Evolutionary conservation across 108 stramenopile species (phyloP).

Genomic region (Pseudonitzschia multistriata): DNA sequence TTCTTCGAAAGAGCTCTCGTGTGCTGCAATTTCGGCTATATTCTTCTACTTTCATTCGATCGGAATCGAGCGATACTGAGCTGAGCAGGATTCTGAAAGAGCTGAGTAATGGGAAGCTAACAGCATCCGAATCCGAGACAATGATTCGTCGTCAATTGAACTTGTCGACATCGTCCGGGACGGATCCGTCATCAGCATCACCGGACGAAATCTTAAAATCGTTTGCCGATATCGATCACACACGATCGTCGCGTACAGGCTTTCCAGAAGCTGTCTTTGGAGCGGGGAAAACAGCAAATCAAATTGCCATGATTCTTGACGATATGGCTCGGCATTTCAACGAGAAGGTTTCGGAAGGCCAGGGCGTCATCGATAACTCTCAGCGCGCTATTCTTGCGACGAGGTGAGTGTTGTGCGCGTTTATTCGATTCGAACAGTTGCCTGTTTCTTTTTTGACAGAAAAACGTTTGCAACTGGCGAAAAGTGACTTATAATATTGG

Average conservation of each 20-base stretch:
- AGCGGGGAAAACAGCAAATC: slow-evolving; percentile 71
- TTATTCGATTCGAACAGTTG: no score
- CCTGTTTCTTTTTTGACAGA: no score
- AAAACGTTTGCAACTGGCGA: background rate
- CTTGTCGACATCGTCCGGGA: background rate
- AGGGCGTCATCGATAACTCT: slow-evolving; percentile 8
- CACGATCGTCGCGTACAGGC: slow-evolving; percentile 61
- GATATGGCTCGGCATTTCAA: slow-evolving; percentile 81
- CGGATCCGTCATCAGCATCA: slow-evolving; percentile 8
- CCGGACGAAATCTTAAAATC: slow-evolving; percentile 54
- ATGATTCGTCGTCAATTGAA: slow-evolving; percentile 11
- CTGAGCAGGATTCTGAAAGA: slow-evolving; percentile 23
- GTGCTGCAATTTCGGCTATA: background rate
- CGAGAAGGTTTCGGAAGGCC: slow-evolving; percentile 27
- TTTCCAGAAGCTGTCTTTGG: slow-evolving; percentile 89
- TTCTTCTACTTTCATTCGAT: background rate
- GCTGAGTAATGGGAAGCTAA: slow-evolving; percentile 30
- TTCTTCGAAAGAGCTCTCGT: slow-evolving; percentile 1
- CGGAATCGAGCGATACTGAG: slow-evolving; percentile 3
- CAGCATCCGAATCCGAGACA: slow-evolving; percentile 23
- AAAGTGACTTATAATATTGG: background rate
- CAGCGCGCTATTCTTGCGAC: slow-evolving; percentile 75
- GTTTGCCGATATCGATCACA: slow-evolving; percentile 85
- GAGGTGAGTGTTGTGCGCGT: slow-evolving; percentile 53
- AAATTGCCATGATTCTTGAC: slow-evolving; percentile 76